Evolutionary conservation across 306 rosid genomes (phyloP).

Genomic region (Canavalia ensiformis): DNA sequence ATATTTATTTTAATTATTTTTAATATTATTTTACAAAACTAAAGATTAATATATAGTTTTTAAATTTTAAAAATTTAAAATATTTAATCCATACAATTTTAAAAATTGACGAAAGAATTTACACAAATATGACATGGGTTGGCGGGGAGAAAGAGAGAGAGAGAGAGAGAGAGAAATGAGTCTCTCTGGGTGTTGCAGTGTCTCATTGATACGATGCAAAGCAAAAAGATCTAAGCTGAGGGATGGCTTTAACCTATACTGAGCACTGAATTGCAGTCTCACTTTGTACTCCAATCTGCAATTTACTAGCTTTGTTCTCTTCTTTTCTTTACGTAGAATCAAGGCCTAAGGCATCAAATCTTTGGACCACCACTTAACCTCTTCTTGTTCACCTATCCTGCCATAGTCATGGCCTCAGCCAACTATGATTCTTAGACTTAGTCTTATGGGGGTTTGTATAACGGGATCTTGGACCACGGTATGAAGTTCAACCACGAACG

Average conservation of each 20-base stretch:
- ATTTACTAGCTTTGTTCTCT: slow-evolving; percentile 44
- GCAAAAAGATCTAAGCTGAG: slow-evolving; percentile 50
- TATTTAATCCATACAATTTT: too few species aligned
- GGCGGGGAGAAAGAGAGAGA: too few species aligned
- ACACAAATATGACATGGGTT: too few species aligned
- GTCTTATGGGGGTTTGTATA: background rate
- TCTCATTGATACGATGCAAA: slow-evolving; percentile 54
- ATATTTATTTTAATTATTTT: too few species aligned
- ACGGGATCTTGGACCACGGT: slow-evolving; percentile 19
- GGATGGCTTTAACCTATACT: slow-evolving; percentile 37
- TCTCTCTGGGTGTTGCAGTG: slow-evolving; percentile 55
- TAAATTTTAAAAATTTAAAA: too few species aligned
- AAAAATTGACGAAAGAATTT: too few species aligned
- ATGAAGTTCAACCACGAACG: too few species aligned
- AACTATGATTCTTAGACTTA: slow-evolving; percentile 17
- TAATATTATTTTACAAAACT: too few species aligned
- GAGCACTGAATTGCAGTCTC: slow-evolving; percentile 49
- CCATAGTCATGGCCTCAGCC: background rate
- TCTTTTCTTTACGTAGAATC: slow-evolving; percentile 50
- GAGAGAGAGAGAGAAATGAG: slow-evolving; percentile 5
- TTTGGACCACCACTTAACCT: slow-evolving; percentile 55
- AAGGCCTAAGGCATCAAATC: slow-evolving; percentile 48
- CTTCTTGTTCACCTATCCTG: slow-evolving; percentile 21
- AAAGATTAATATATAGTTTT: too few species aligned
- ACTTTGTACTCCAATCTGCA: slow-evolving; percentile 52